phyloP scores from a whole-genome alignment of 371 early-diverging fungal species.

The Mucor velutinosus region DNA sequence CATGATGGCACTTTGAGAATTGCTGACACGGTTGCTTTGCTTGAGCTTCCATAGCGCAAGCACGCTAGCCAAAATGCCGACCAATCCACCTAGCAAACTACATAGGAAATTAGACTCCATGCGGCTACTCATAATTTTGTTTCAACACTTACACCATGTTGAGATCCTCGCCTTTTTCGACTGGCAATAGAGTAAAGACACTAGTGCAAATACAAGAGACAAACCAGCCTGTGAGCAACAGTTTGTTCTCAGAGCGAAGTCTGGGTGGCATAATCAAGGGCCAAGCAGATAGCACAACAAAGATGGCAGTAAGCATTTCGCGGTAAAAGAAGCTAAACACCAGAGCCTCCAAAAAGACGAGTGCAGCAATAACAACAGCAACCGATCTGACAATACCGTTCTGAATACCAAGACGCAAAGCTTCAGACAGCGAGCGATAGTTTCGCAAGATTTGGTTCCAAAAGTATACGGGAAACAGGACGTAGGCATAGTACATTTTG shows the following conservation, averaged over 20 bases:
- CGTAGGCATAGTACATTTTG: constrained; percentile 82
- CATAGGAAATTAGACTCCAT: not conserved
- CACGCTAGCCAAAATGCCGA: constrained; percentile 9
- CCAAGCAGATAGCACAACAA: constrained; percentile 60
- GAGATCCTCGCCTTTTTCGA: constrained; percentile 81
- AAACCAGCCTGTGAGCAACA: constrained; percentile 58
- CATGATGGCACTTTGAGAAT: constrained; percentile 4
- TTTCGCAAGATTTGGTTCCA: constrained; percentile 72
- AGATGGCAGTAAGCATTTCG: constrained; percentile 58
- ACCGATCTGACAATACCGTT: constrained; percentile 11
- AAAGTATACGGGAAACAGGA: constrained; percentile 83
- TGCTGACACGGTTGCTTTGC: constrained; percentile 7
- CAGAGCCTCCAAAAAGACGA: constrained; percentile 67
- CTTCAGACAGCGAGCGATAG: constrained; percentile 26
- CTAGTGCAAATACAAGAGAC: constrained; percentile 70
- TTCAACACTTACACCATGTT: constrained; percentile 64
- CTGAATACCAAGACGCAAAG: constrained; percentile 25
- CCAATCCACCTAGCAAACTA: constrained; percentile 30
- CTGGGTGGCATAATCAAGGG: constrained; percentile 59
- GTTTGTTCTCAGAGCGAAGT: constrained; percentile 45
- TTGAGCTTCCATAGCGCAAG: constrained; percentile 6
- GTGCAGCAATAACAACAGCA: constrained; percentile 37
- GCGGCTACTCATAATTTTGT: not conserved
- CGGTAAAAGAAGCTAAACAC: constrained; percentile 81
- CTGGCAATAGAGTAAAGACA: constrained; percentile 85